phyloP scores from a whole-genome alignment of 2,329 filamentous ascomycete genomes.

The Fusarium poae region DNA sequence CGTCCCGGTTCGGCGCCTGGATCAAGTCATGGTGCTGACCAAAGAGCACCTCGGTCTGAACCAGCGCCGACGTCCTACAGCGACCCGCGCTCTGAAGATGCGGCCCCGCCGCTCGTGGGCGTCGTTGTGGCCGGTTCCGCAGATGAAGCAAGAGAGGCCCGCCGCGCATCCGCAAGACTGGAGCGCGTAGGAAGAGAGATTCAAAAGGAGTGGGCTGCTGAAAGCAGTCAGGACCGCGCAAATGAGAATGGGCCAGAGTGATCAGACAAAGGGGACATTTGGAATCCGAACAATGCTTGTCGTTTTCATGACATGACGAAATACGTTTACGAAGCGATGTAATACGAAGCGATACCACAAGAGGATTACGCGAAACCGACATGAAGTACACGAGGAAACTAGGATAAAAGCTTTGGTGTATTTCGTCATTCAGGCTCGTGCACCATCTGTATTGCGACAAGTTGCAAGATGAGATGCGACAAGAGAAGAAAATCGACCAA shows the following conservation, averaged over 20 bases:
- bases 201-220: slow-evolving; percentile 64
- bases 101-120: slow-evolving; percentile 66
- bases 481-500: slow-evolving; percentile 3
- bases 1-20: slow-evolving; percentile 35
- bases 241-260: slow-evolving; percentile 48
- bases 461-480: slow-evolving; percentile 5
- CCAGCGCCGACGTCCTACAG: slow-evolving; percentile 23
- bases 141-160: slow-evolving; percentile 64
- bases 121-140: slow-evolving; percentile 65
- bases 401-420: slow-evolving; percentile 16
- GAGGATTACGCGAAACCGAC: slow-evolving; percentile 9
- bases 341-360: slow-evolving; percentile 38
- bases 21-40: slow-evolving; percentile 32
- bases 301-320: slow-evolving; percentile 32
- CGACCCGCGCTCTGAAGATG: slow-evolving; percentile 50
- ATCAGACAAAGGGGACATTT: slow-evolving; percentile 15
- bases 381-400: slow-evolving; percentile 6
- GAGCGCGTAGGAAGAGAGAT: slow-evolving; percentile 68
- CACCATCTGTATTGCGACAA: slow-evolving; percentile 19
- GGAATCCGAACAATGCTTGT: slow-evolving; percentile 11
- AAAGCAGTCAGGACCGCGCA: slow-evolving; percentile 45
- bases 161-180: slow-evolving; percentile 64
- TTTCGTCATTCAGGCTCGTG: slow-evolving; percentile 9
- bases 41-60: slow-evolving; percentile 34
- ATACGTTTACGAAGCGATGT: slow-evolving; percentile 47